Evolutionary conservation across 108 stramenopile genomes (phyloP).

Genomic region (Nannochloropsis gaditana): DNA sequence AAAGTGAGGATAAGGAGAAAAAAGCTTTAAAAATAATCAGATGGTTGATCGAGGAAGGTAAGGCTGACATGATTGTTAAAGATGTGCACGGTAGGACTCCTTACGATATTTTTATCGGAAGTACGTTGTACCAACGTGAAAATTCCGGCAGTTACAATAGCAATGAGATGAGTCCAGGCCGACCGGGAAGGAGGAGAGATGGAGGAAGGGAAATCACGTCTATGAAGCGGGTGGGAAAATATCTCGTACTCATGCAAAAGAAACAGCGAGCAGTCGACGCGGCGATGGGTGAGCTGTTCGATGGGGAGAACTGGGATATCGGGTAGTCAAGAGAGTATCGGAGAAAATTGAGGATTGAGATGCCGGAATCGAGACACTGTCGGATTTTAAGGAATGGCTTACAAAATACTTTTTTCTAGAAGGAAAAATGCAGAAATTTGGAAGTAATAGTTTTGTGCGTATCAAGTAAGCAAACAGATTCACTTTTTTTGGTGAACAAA

Average conservation of each 20-base stretch:
- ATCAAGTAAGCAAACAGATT: too few relatives aligned
- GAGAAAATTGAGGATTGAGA: too few relatives aligned
- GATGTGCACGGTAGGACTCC: background rate
- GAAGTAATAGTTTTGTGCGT: too few relatives aligned
- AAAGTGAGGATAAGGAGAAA: background rate
- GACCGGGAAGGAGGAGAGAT: background rate
- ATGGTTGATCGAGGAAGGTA: background rate
- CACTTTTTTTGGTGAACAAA: too few relatives aligned
- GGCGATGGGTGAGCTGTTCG: background rate
- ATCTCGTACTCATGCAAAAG: background rate
- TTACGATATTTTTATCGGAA: background rate
- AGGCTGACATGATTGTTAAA: background rate
- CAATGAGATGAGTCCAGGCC: background rate
- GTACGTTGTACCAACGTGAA: background rate
- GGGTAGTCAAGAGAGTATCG: background rate
- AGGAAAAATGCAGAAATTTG: too few relatives aligned
- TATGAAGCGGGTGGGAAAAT: background rate
- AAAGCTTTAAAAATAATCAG: slow-evolving; percentile 1
- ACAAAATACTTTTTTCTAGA: too few relatives aligned
- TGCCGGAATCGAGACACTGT: too few relatives aligned
- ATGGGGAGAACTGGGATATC: background rate
- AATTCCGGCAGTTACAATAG: background rate
- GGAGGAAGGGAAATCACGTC: background rate
- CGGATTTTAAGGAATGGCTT: too few relatives aligned
- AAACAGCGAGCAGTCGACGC: background rate